A percentile compares a stretch with the other conserved stretches of the same genome.
phyloP scores from a whole-genome alignment of 2,329 filamentous ascomycete species.

The Venturia carpophila region DNA sequence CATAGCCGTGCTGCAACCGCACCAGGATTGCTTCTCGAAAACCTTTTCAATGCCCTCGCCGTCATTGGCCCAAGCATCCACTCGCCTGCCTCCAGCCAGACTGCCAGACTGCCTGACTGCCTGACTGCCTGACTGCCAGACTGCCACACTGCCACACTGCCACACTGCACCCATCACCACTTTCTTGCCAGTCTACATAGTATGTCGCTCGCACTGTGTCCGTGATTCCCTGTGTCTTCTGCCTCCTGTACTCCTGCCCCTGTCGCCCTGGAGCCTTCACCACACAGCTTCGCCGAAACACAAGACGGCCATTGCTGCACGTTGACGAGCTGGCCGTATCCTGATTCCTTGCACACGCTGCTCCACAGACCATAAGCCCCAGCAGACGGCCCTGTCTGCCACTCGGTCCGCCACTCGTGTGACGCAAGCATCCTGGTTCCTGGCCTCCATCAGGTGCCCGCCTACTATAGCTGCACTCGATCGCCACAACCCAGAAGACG shows the following conservation, averaged over 20 bases:
- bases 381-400: not conserved
- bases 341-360: not conserved
- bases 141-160: not conserved
- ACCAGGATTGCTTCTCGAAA: conserved; percentile 5
- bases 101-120: not conserved
- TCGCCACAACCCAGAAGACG: not conserved
- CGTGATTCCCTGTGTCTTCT: too few relatives aligned
- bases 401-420: not conserved
- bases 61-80: not conserved
- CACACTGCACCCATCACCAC: too few relatives aligned
- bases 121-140: too few relatives aligned
- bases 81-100: not conserved
- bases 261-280: too few relatives aligned
- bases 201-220: too few relatives aligned
- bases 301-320: not conserved
- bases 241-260: too few relatives aligned
- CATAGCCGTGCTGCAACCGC: too few relatives aligned
- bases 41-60: conserved; percentile 1
- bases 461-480: not conserved
- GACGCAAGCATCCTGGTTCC: not conserved
- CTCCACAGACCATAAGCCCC: conserved; percentile 11
- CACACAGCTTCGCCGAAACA: not conserved
- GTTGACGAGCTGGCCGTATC: conserved; percentile 8
- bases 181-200: too few relatives aligned
- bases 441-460: not conserved